phyloP scores from a whole-genome alignment of 805 yeast species.

The Helenozyma baotianmanensis region DNA sequence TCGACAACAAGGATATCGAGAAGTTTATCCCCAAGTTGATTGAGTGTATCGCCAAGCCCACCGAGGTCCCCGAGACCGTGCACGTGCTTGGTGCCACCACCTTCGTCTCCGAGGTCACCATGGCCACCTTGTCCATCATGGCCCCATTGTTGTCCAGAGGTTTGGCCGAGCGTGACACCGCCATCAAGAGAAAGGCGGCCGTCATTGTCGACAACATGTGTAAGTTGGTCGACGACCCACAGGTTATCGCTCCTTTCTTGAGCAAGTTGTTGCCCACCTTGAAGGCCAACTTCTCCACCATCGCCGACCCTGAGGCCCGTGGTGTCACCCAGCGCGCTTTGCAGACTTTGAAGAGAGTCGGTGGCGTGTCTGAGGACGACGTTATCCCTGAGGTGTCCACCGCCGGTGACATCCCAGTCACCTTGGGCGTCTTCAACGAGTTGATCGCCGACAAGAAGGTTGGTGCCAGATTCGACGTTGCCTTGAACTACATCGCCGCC shows the following conservation, averaged over 20 bases:
- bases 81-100: conserved; percentile 99
- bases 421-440: conserved; percentile 73
- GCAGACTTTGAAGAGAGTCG: conserved; percentile 97
- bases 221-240: conserved; percentile 99
- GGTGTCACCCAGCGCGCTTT: conserved; percentile 96
- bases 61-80: conserved; percentile 97
- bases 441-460: conserved; percentile 65
- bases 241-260: conserved; percentile 99
- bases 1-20: conserved; percentile 99
- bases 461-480: conserved; percentile 73
- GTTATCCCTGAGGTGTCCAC: conserved; percentile 94
- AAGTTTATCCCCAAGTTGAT: conserved; percentile 98
- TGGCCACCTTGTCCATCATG: conserved; percentile 99
- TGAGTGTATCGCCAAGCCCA: conserved; percentile 94
- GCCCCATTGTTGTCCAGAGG: conserved; percentile 98
- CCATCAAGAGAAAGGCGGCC: conserved; percentile 99
- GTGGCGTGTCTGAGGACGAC: conserved; percentile 90
- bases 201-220: conserved; percentile 99
- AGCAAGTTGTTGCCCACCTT: conserved; percentile 92
- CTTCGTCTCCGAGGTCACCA: conserved; percentile 98
- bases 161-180: conserved; percentile 98
- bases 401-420: conserved; percentile 94
- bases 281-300: conserved; percentile 88
- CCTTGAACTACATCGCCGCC: conserved; percentile 81
- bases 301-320: conserved; percentile 99